Conservation (phyloP, 768 basidiomycete genomes). For the Cubamyces lactineus region DNA sequence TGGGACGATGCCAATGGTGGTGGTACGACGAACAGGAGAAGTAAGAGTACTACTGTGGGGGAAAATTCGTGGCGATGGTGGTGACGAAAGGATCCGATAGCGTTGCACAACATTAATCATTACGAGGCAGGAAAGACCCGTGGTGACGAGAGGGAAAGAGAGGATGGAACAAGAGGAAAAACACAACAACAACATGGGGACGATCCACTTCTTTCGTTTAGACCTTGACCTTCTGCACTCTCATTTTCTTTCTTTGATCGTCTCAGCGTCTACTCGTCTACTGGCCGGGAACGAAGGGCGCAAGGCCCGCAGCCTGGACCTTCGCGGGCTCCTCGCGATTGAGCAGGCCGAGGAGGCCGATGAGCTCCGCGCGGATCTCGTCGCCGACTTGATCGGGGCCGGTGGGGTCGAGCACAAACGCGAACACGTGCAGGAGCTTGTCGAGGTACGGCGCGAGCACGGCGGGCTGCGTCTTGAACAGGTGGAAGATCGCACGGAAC, state of each 20-base stretch:
- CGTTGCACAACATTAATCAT: conserved; percentile 21
- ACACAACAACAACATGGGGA: conserved; percentile 5
- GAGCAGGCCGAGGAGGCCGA: conserved; percentile 71
- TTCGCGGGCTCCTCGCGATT: conserved; percentile 76
- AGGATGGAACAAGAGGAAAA: not conserved
- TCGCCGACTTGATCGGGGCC: conserved; percentile 77
- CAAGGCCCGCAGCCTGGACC: conserved; percentile 79
- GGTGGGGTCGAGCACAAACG: conserved; percentile 77
- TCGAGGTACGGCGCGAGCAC: conserved; percentile 78
- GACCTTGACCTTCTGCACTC: not conserved
- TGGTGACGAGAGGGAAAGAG: conserved; percentile 6
- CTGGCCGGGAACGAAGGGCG: conserved; percentile 44
- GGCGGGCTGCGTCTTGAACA: conserved; percentile 78
- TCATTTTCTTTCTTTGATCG: not conserved
- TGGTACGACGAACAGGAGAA: not conserved
- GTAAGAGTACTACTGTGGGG: not conserved
- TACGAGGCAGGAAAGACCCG: conserved; percentile 5
- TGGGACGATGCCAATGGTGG: too few species aligned
- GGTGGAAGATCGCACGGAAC: conserved; percentile 86
- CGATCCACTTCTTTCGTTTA: conserved; percentile 8
- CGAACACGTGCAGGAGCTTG: conserved; percentile 76
- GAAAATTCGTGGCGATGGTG: not conserved
- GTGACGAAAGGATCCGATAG: conserved; percentile 16
- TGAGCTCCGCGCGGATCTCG: conserved; percentile 75
- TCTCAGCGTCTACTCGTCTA: not conserved